Conservation (phyloP, 2,329 filamentous ascomycete genomes). For the Setomelanomma holmii region DNA sequence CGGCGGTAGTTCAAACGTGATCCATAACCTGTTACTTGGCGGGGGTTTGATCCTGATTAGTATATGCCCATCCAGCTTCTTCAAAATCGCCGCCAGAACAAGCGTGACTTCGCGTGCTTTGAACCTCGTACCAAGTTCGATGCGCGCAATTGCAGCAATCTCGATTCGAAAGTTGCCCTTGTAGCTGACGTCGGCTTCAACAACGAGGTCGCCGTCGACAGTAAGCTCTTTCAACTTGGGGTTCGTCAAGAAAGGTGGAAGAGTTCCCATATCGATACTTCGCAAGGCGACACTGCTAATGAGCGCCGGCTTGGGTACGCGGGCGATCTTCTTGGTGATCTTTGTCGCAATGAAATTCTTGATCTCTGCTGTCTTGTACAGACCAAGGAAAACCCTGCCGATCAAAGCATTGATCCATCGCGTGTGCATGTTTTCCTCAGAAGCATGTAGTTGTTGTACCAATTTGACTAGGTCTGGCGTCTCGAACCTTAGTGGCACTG, state of each 20-base stretch:
- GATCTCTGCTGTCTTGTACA: conserved; percentile 84
- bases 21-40: conserved; percentile 95
- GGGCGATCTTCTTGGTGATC: conserved; percentile 93
- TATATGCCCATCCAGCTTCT: conserved; percentile 83
- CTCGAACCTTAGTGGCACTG: conserved; percentile 78
- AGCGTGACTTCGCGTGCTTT: conserved; percentile 90
- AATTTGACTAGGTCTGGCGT: conserved; percentile 86
- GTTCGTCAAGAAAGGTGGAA: conserved; percentile 88
- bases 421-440: conserved; percentile 87
- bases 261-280: conserved; percentile 83
- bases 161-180: conserved; percentile 88
- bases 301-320: conserved; percentile 90
- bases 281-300: conserved; percentile 84
- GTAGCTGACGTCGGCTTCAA: conserved; percentile 89
- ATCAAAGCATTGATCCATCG: conserved; percentile 93
- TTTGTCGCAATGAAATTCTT: conserved; percentile 82
- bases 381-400: conserved; percentile 83
- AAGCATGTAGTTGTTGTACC: conserved; percentile 88
- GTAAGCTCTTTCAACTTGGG: conserved; percentile 87
- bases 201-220: conserved; percentile 86
- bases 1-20: conserved; percentile 91
- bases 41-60: conserved; percentile 90
- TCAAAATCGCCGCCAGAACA: conserved; percentile 83
- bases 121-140: conserved; percentile 87
- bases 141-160: conserved; percentile 88